Base-by-base conservation (phyloP, 106 monocot species). In the Platanthera zijinensis region DNA sequence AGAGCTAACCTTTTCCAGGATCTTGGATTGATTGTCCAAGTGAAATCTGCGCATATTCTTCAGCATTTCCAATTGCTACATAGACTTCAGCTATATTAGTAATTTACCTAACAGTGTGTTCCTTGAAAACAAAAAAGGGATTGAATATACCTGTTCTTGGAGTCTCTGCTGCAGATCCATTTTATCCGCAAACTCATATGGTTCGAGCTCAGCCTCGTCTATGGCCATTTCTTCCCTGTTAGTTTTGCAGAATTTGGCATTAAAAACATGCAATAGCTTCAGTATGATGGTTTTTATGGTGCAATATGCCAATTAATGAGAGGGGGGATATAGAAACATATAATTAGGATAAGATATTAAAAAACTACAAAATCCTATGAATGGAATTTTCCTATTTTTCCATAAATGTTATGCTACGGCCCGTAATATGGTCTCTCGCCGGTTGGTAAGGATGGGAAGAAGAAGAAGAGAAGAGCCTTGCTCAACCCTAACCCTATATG, bases 161-260 rank as follows among this genome's bases (percentile, higher is more conserved):
- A 90, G 28, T 70, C 81, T 79, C 8, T 85, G 81, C 47, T 87
- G 90, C 71, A 30, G 59, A 50, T 79, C 69, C 57, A 87, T 64
- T 66, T 87, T 90, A 74, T 85, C 78, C 50, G 68, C 75, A 82
- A 87, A 85, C 77, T 90, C 85, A 57, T 79, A 66, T 15, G 81
- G 79, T 8, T 80, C 75, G 52, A 85, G 85, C 71, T 90, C 90
- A 50, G 90, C 90, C 76, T 90, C 90, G 75, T 90, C 87, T 78
- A 87, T 87, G 21, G 83, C 90, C 74, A 90, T 79, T 74, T 90
- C 90, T 80, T 90, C 87, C 79, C 90, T 90, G 75, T 15, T 19
- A 80, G 48, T 30, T 66, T 66, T 12, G 32, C 30, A 32, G 5
- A 66, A 66, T 11, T 2, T 39, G 1, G 1, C 39, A 39, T 39